Percentiles rank a stretch among this genome's conserved stretches.
Evolutionary conservation across 345 rosid species (phyloP).

Genomic region (Eucalyptus tenuipes): DNA sequence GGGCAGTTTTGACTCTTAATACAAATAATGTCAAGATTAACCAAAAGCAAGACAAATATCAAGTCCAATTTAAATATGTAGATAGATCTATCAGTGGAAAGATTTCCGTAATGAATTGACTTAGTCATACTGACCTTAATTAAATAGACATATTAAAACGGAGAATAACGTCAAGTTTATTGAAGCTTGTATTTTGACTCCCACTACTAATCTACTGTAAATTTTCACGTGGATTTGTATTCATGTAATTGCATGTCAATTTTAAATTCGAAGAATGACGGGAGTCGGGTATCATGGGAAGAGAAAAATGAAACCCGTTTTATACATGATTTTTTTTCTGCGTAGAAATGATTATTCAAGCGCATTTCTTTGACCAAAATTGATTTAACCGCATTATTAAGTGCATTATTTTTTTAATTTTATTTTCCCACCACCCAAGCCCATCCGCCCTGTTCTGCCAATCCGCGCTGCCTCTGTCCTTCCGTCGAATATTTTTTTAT

Average conservation of each 20-base stretch:
- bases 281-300: not conserved
- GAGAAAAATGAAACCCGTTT: not conserved
- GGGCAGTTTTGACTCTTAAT: not conserved
- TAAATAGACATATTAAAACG: not conserved
- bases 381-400: not conserved
- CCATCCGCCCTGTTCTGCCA: not conserved
- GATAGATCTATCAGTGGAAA: rapidly evolving
- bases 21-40: not conserved
- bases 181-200: not conserved
- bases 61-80: not conserved
- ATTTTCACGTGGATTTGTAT: too few species aligned
- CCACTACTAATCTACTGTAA: too few species aligned
- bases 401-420: not conserved
- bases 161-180: not conserved
- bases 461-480: not conserved
- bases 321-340: not conserved
- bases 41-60: not conserved
- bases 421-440: not conserved
- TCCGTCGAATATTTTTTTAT: not conserved
- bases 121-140: not conserved
- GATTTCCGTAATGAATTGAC: not conserved
- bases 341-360: not conserved
- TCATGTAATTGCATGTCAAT: too few species aligned
- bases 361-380: not conserved
- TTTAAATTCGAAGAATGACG: too few species aligned